These are phyloP conservation scores for Metroxylon sagu DNA, from an alignment of 176 grass and related monocot species.

Conservation along the genomic window DNA sequence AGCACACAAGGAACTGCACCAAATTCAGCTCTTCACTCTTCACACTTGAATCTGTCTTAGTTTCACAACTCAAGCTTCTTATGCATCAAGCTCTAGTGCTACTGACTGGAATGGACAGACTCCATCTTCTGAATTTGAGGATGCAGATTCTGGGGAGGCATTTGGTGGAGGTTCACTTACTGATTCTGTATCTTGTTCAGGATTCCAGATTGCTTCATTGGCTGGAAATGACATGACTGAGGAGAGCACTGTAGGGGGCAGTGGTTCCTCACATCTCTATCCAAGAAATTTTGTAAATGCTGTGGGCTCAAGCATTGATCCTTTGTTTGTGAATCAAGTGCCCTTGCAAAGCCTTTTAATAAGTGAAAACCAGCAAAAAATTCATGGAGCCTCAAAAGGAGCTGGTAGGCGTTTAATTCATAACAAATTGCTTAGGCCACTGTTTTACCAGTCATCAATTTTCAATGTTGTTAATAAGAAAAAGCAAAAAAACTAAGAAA, in stretches of 20 bases:
- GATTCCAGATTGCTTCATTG: conserved; percentile 5
- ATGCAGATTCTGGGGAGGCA: conserved; percentile 18
- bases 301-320: conserved; percentile 3
- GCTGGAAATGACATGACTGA: not conserved
- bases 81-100: not conserved
- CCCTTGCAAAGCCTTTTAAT: conserved; percentile 5
- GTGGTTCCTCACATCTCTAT: not conserved
- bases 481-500: too few relatives aligned
- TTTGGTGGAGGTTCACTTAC: conserved; percentile 2
- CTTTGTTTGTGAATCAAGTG: conserved; percentile 1
- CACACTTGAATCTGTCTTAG: conserved; percentile 1
- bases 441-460: not conserved
- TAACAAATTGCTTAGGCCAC: not conserved
- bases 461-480: too few relatives aligned
- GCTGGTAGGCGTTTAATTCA: not conserved
- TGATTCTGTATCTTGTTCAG: conserved; percentile 6
- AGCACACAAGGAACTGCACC: not conserved
- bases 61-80: conserved; percentile 1
- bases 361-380: conserved; percentile 4
- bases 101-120: conserved; percentile 5
- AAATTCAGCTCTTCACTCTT: not conserved
- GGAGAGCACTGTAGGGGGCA: not conserved
- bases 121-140: conserved; percentile 19
- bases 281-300: not conserved
- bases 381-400: not conserved